Percentiles rank a stretch among this genome's conserved stretches.
Evolutionary conservation across 2,329 filamentous ascomycete genomes (phyloP).

Genomic region (Fusarium protoensiforme): DNA sequence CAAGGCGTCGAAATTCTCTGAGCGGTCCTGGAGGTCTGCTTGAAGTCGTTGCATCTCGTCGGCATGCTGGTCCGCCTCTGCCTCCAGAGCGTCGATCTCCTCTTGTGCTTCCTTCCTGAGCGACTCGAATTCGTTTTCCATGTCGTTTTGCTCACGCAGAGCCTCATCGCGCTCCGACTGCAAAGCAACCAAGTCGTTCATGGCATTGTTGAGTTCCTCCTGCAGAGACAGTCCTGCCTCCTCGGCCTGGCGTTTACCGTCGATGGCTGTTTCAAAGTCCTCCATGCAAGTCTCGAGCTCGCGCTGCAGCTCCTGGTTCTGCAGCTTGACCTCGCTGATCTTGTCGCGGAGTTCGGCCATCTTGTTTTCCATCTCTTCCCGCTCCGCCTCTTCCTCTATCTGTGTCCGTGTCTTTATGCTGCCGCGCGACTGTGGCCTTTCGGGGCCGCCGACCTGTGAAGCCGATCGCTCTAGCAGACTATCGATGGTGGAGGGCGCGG

Average conservation of each 20-base stretch:
- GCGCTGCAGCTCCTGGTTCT: conserved; percentile 88
- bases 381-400: conserved; percentile 76
- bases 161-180: conserved; percentile 90
- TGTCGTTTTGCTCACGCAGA: conserved; percentile 70
- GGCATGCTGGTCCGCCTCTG: conserved; percentile 77
- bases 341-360: conserved; percentile 87
- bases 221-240: conserved; percentile 72
- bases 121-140: conserved; percentile 71
- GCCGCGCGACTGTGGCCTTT: conserved; percentile 78
- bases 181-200: conserved; percentile 82
- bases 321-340: conserved; percentile 85
- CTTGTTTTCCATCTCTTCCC: conserved; percentile 87
- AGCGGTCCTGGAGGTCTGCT: conserved; percentile 77
- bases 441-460: conserved; percentile 77
- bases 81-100: conserved; percentile 74
- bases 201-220: conserved; percentile 81
- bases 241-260: conserved; percentile 70
- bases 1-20: conserved; percentile 90
- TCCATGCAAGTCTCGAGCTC: conserved; percentile 83
- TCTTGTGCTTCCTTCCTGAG: conserved; percentile 73
- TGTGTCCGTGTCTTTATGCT: conserved; percentile 77
- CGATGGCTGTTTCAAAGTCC: conserved; percentile 80
- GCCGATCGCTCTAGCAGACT: conserved; percentile 95
- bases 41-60: conserved; percentile 77
- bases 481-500: conserved; percentile 76